A percentile compares a stretch with the other conserved stretches of the same genome.
phyloP scores from a whole-genome alignment of 495 filamentous ascomycete species.

The Aspergillus homomorphus region DNA sequence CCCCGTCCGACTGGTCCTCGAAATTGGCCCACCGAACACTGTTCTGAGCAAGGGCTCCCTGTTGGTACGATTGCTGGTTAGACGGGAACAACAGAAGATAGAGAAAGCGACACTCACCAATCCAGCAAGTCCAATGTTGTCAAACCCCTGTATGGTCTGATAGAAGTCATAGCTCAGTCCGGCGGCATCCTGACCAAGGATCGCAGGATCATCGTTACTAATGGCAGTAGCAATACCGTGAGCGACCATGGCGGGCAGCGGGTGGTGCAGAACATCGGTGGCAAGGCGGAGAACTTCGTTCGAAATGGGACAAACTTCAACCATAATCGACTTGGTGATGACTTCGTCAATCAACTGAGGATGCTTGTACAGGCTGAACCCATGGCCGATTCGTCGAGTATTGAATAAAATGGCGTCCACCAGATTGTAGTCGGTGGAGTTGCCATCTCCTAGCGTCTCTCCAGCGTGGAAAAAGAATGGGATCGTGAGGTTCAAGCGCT shows the following conservation, averaged over 20 bases:
- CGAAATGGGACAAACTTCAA: conserved; percentile 25
- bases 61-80: not conserved
- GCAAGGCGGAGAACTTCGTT: conserved; percentile 24
- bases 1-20: conserved; percentile 18
- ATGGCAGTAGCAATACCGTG: conserved; percentile 21
- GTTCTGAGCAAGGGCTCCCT: conserved; percentile 22
- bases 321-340: conserved; percentile 15
- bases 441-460: conserved; percentile 23
- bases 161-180: conserved; percentile 24
- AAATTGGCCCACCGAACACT: conserved; percentile 21
- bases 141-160: conserved; percentile 21
- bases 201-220: conserved; percentile 24
- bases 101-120: conserved; percentile 7
- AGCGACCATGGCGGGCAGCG: conserved; percentile 22
- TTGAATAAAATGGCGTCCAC: conserved; percentile 22
- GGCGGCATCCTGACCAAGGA: conserved; percentile 18
- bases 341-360: conserved; percentile 19
- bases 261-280: conserved; percentile 19
- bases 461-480: conserved; percentile 27
- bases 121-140: conserved; percentile 20
- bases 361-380: conserved; percentile 25
- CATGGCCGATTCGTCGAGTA: conserved; percentile 24
- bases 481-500: conserved; percentile 14
- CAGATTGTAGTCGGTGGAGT: conserved; percentile 23
- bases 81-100: not conserved